phyloP scores from a whole-genome alignment of 2,329 filamentous ascomycete species.

The Phialocephala subalpina region DNA sequence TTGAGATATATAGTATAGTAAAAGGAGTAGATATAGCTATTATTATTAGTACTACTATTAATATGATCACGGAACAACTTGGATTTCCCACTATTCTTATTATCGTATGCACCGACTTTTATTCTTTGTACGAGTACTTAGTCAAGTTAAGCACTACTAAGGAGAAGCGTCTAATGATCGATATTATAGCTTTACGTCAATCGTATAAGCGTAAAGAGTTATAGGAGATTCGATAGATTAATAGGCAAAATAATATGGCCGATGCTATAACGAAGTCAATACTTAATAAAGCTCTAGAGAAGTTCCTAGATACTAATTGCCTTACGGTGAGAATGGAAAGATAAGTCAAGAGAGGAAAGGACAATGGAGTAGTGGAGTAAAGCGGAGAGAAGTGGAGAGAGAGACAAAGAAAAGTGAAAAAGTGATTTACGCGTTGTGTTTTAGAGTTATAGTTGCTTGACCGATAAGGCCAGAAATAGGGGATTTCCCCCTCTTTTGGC shows the following conservation, averaged over 20 bases:
- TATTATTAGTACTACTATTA: constrained; percentile 18
- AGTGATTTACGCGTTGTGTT: too few relatives aligned
- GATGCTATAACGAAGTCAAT: constrained; percentile 29
- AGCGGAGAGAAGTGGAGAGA: too few relatives aligned
- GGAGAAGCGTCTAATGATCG: constrained; percentile 25
- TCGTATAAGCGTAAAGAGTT: constrained; percentile 31
- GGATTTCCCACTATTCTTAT: not conserved
- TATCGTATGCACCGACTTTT: constrained; percentile 18
- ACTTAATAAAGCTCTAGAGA: constrained; percentile 19
- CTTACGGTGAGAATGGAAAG: constrained; percentile 9
- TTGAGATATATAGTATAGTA: not conserved
- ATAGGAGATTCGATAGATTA: constrained; percentile 30
- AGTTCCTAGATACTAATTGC: constrained; percentile 26
- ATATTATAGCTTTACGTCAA: constrained; percentile 34
- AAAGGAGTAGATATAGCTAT: constrained; percentile 28
- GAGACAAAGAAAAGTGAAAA: too few relatives aligned
- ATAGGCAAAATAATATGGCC: constrained; percentile 22
- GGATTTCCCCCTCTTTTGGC: too few relatives aligned
- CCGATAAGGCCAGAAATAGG: too few relatives aligned
- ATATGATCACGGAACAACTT: constrained; percentile 13
- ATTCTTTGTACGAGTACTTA: constrained; percentile 31
- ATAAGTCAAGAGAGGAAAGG: constrained; percentile 15
- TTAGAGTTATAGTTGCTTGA: too few relatives aligned
- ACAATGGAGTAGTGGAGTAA: too few relatives aligned
- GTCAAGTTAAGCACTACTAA: constrained; percentile 30